Evolutionary conservation across 2,329 filamentous ascomycete genomes (phyloP), one percentile per base, ranked within the genome.

Genomic region (Penicillium sp.): DNA sequence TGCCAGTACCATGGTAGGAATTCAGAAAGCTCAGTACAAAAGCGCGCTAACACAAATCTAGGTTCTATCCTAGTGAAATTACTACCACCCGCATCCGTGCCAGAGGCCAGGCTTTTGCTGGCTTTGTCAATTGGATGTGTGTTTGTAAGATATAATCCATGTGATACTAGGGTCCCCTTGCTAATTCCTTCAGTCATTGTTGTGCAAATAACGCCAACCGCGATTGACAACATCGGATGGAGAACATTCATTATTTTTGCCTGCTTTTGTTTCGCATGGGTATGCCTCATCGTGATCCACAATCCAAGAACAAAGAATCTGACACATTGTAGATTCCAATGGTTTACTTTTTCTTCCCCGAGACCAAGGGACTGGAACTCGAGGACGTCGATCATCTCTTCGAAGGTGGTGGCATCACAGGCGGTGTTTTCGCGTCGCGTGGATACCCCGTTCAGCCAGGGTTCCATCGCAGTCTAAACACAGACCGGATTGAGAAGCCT

Each of bases 331-430:
- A 65, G 53, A 69, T 79, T 15, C 75, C 75, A 0, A 83, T 85
- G 42, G 80, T 86, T 41, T 87, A 80, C 73, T 83, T 84, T 64
- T 79, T 84, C 61, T 85, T 85, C 3, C 84, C 84, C 0, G 84
- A 87, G 68, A 87, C 85, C 0, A 86, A 85, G 65, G 76, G 83
- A 0, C 68, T 86, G 2, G 82, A 82, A 0, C 75, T 88, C 0
- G 85, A 88, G 61, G 85, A 87, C 62, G 83, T 88, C 6, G 83
- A 79, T 44, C 65, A 70, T 46, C 64, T 75, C n/a, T 75, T 76
- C 42, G 64, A 66, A 12, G 64, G 64, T n/a, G 70, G 68, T 2
- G 69, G 71, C 5, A 53, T 74, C 12, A 72, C 70, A 2, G 70
- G 70, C 3, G 70, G 69, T 13, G 68, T 73, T 47, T 74, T 68